phyloP scores from a whole-genome alignment of 1,139 yeast species.

The Geotrichum fermentans region DNA sequence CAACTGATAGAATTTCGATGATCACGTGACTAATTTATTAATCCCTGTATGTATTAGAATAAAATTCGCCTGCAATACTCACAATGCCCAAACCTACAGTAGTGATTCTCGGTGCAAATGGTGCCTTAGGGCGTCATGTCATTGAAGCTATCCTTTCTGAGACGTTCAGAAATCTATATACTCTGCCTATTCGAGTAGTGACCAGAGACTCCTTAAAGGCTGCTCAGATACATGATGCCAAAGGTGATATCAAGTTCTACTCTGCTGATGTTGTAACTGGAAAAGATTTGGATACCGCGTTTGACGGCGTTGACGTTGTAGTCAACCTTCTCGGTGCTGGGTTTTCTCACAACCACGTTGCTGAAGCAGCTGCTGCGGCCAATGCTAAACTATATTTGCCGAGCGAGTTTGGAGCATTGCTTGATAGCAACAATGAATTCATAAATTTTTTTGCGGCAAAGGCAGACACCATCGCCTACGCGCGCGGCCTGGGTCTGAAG shows the following conservation, averaged over 20 bases:
- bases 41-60: no score
- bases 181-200: constrained; percentile 49
- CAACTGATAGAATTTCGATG: no score
- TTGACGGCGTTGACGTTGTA: constrained; percentile 50
- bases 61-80: no score
- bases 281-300: constrained; percentile 37
- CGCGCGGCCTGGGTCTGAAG: no score
- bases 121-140: constrained; percentile 48
- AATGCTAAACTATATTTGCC: constrained; percentile 53
- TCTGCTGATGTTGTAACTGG: constrained; percentile 28
- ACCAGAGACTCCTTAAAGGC: constrained; percentile 44
- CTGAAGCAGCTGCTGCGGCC: constrained; percentile 41
- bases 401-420: constrained; percentile 67
- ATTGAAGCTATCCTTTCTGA: constrained; percentile 45
- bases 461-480: no score
- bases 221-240: constrained; percentile 37
- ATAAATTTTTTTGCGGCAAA: no score
- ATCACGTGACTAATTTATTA: no score
- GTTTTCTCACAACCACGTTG: constrained; percentile 33
- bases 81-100: constrained; percentile 29
- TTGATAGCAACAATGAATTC: no score
- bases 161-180: constrained; percentile 43
- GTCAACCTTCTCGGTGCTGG: constrained; percentile 43
- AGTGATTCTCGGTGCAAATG: constrained; percentile 53
- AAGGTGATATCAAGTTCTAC: constrained; percentile 25